Evolutionary conservation across 2,329 filamentous ascomycete species (phyloP).

Genomic region (Trichoderma brevicompactum): DNA sequence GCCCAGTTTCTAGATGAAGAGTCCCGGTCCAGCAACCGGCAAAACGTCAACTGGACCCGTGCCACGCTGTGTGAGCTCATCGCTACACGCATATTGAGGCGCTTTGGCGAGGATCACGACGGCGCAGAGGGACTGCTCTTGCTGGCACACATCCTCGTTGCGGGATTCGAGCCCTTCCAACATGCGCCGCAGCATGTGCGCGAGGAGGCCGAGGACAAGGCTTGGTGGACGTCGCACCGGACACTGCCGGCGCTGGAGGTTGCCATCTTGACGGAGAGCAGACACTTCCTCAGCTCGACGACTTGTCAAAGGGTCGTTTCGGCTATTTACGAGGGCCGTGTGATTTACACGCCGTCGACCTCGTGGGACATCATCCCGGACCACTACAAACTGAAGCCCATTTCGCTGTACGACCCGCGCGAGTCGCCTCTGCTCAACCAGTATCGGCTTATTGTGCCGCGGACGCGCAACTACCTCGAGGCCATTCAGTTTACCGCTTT

Average conservation of each 20-base stretch:
- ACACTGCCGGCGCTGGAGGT: conserved; percentile 80
- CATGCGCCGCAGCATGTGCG: conserved; percentile 73
- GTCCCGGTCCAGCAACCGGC: conserved; percentile 72
- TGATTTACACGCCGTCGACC: conserved; percentile 80
- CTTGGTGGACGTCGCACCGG: conserved; percentile 55
- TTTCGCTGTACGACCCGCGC: conserved; percentile 78
- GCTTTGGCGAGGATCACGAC: conserved; percentile 77
- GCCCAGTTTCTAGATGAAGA: conserved; percentile 81
- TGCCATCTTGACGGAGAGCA: conserved; percentile 81
- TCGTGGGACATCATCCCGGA: conserved; percentile 86
- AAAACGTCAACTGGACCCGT: conserved; percentile 79
- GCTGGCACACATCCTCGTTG: conserved; percentile 78
- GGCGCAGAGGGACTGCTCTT: conserved; percentile 69
- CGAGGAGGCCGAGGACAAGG: conserved; percentile 57
- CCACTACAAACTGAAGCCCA: conserved; percentile 82
- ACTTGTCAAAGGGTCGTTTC: conserved; percentile 82
- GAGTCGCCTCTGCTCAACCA: conserved; percentile 79
- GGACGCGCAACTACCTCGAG: conserved; percentile 77
- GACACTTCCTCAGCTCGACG: conserved; percentile 74
- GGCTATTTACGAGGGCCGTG: conserved; percentile 78
- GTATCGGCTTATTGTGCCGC: conserved; percentile 80
- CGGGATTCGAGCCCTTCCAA: conserved; percentile 84
- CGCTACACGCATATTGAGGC: conserved; percentile 75
- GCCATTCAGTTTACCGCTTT: conserved; percentile 73
- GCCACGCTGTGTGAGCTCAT: conserved; percentile 81